Evolutionary conservation across 2,329 filamentous ascomycete species (phyloP), one percentile per base, ranked within the genome.

Genomic region (Cordyceps sp.): DNA sequence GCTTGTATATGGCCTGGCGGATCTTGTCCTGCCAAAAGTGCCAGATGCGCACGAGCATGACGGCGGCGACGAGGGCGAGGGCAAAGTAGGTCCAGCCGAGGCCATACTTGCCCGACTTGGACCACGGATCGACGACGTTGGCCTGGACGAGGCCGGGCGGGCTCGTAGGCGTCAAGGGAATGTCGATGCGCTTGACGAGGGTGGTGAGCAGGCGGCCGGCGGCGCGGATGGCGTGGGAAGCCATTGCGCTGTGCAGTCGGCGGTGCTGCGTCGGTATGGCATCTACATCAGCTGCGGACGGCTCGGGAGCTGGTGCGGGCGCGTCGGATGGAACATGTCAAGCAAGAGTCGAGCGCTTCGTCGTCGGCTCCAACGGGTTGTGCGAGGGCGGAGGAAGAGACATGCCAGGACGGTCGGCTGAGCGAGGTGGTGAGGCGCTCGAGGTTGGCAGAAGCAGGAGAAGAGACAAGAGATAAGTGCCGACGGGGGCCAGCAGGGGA

Each of bases 11-110:
- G 39, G 84, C 86, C 42, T 86, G 81, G 42, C 86, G 73, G 42
- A 93, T 83, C 59, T 90, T 92, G 61, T 94, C 86, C 44, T 86
- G 84, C 78, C 84, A 93, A 43, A 79, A 76, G 54, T 93, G 80
- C 64, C 86, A 93, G 48, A 81, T 66, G 42, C 84, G 74, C 48
- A 88, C 62, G 10, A 78, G 46, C 10, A 79, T 58, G 5, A 86
- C 74, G 33, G 72, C 45, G 19, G 69, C 66, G 40, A 86, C 65
- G 37, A 94, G 53, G 31, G 76, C 72, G 30, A 92, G 53, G 32
- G 79, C 75, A 46, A 93, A 92, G 54, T 92, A 93, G 12, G 88
- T 83, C 74, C 84, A 93, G 35, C 78, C 83, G 32, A 83, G 58
- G 3, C 69, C 84, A 57, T 94, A 93, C 59, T 93, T 92, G 28